Conservation (phyloP, 1,284 basidiomycete species). For the Trametes versicolor region DNA sequence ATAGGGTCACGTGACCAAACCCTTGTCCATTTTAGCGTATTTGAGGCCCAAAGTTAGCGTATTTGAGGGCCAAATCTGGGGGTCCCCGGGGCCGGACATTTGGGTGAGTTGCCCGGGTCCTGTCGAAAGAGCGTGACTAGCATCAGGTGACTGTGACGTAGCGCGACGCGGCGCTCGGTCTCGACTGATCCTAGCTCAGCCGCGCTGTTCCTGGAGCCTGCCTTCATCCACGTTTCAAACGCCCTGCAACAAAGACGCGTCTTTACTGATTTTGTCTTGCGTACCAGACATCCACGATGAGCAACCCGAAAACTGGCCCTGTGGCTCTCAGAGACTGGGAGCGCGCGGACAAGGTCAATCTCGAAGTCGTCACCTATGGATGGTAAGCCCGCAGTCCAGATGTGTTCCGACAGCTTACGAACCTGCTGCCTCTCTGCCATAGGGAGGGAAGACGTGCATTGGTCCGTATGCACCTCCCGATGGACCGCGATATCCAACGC, state of each 20-base stretch:
- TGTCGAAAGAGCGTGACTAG: neutral
- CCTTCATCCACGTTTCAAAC: no score
- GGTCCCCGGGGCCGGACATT: neutral
- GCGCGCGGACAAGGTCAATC: constrained; percentile 16
- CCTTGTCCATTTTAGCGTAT: constrained; percentile 3
- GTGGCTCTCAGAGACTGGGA: constrained; percentile 18
- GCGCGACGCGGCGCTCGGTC: neutral
- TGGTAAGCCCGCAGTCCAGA: neutral
- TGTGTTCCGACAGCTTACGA: no score
- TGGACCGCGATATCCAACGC: constrained; percentile 16
- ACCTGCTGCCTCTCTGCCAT: no score
- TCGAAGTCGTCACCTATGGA: constrained; percentile 18
- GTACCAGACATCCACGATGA: neutral
- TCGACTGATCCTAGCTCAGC: no score
- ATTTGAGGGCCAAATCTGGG: constrained; percentile 11
- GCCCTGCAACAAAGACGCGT: no score
- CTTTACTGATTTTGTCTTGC: no score
- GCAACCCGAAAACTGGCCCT: no score
- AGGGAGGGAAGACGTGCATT: constrained; percentile 22
- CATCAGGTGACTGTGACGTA: neutral
- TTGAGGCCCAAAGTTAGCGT: constrained; percentile 6
- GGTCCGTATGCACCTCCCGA: constrained; percentile 26
- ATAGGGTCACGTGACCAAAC: neutral
- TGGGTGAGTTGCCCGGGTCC: constrained; percentile 11
- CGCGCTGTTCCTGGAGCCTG: no score